Percentiles rank a stretch among this genome's conserved stretches.
Conservation (phyloP, 2,329 filamentous ascomycete genomes). For the Penicillium sp. region DNA sequence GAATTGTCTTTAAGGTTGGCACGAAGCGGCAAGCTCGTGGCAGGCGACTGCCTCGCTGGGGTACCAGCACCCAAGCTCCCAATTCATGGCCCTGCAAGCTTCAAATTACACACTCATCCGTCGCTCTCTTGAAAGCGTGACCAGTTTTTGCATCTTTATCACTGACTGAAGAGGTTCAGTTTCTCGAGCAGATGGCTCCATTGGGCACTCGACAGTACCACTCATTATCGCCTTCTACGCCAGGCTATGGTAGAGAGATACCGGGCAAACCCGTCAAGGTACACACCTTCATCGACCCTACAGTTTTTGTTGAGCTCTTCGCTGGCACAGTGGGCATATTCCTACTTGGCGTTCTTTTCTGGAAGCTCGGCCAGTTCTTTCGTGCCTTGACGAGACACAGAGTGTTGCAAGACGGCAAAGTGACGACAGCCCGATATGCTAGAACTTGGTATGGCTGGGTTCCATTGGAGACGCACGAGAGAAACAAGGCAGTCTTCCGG, state of each 20-base stretch:
- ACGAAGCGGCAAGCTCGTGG: background rate
- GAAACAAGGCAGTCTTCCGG: conserved; percentile 28
- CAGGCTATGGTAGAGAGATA: conserved; percentile 26
- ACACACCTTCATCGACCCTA: conserved; percentile 31
- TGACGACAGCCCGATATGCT: conserved; percentile 35
- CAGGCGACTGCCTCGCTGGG: background rate
- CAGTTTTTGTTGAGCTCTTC: conserved; percentile 36
- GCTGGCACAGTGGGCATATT: conserved; percentile 42
- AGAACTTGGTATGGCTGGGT: conserved; percentile 49
- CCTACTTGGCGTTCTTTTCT: conserved; percentile 38
- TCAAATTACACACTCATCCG: background rate
- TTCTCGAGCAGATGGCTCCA: conserved; percentile 33
- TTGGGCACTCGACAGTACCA: conserved; percentile 28
- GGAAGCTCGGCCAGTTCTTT: conserved; percentile 41
- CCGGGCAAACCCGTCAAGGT: conserved; percentile 20
- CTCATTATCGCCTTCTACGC: conserved; percentile 25
- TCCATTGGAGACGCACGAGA: conserved; percentile 32
- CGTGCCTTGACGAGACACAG: conserved; percentile 38
- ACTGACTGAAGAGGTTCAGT: background rate
- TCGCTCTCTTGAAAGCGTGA: background rate
- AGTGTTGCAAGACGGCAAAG: conserved; percentile 36
- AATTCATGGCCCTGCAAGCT: background rate
- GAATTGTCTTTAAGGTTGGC: background rate
- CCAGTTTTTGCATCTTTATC: background rate
- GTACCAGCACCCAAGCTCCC: background rate